These are phyloP conservation scores for Melocanna baccifera DNA, from an alignment of 176 grass and related monocot genomes.

Conservation along the genomic window DNA sequence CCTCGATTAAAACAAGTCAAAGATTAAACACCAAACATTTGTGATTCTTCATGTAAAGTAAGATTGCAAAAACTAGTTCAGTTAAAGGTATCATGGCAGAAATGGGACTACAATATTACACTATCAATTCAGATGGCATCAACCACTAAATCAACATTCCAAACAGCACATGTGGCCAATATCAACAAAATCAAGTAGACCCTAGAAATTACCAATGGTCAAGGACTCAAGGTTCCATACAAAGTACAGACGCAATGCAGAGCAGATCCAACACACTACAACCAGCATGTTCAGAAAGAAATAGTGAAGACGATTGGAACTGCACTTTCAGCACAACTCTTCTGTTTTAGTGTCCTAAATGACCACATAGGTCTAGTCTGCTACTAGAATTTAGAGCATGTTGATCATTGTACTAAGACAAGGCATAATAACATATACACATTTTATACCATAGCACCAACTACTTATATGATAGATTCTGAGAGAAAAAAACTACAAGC, in stretches of 20 bases:
- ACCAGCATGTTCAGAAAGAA: not conserved
- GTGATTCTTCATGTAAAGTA: not conserved
- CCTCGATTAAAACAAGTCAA: slow-evolving; percentile 13
- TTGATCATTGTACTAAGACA: too few relatives aligned
- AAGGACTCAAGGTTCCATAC: not conserved
- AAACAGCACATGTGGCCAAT: not conserved
- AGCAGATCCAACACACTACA: not conserved
- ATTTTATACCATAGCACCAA: too few relatives aligned
- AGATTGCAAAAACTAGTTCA: not conserved
- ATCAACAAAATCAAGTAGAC: not conserved
- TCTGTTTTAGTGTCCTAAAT: not conserved
- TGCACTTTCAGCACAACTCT: not conserved
- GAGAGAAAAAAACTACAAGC: not conserved
- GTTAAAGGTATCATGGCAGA: not conserved
- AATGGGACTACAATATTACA: not conserved
- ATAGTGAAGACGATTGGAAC: not conserved
- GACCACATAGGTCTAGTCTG: not conserved
- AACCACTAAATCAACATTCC: not conserved
- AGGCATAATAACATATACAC: too few relatives aligned
- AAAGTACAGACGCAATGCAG: not conserved
- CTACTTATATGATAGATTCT: not conserved
- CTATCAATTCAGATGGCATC: not conserved
- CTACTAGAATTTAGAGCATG: not conserved
- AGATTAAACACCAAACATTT: not conserved
- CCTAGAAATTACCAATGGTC: not conserved